phyloP scores from a whole-genome alignment of 2,329 filamentous ascomycete species.

The Tricladium varicosporioides region DNA sequence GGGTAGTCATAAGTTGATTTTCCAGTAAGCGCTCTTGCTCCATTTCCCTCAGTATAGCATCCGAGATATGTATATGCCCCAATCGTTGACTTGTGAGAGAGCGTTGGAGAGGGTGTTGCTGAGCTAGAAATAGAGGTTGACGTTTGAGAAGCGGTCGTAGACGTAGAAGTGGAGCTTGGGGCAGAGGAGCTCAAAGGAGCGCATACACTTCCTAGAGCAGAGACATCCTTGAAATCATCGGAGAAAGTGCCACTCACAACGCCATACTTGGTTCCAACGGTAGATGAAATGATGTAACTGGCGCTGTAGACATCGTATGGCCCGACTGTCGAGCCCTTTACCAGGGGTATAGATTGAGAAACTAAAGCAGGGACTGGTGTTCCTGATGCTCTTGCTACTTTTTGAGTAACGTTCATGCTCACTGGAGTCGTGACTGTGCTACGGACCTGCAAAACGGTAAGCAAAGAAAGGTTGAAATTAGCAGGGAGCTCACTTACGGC shows the following conservation, averaged over 20 bases:
- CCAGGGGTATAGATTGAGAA: constrained; percentile 22
- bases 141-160: constrained; percentile 4
- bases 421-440: constrained; percentile 17
- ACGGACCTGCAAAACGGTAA: constrained; percentile 20
- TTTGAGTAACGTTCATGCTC: constrained; percentile 21
- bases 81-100: constrained; percentile 19
- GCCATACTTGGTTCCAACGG: constrained; percentile 25
- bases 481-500: constrained; percentile 21
- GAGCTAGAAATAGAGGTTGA: constrained; percentile 9
- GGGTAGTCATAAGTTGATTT: constrained; percentile 22
- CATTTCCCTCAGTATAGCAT: constrained; percentile 24
- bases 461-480: not conserved
- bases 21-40: constrained; percentile 19
- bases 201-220: constrained; percentile 45
- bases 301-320: constrained; percentile 28
- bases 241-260: constrained; percentile 30
- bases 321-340: constrained; percentile 21
- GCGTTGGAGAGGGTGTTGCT: constrained; percentile 22
- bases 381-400: constrained; percentile 19
- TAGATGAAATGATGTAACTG: constrained; percentile 16
- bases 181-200: constrained; percentile 32
- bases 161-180: constrained; percentile 9
- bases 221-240: constrained; percentile 50
- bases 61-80: constrained; percentile 27
- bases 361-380: constrained; percentile 23